phyloP scores from a whole-genome alignment of 495 filamentous ascomycete genomes.

The Amorphotheca resinae region DNA sequence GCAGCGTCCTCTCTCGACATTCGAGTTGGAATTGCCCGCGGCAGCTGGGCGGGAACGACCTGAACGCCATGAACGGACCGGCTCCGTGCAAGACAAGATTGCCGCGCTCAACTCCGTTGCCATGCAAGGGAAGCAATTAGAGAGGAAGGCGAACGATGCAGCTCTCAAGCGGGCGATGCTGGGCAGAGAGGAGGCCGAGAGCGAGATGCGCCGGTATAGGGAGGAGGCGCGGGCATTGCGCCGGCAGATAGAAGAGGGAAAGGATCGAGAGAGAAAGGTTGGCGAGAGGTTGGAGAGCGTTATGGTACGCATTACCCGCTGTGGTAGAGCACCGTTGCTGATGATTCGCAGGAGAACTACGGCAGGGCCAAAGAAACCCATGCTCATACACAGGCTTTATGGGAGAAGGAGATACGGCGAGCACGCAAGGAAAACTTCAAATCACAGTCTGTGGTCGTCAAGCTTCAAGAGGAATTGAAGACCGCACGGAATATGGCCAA shows the following conservation, averaged over 20 bases:
- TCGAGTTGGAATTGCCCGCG: slow-evolving; percentile 11
- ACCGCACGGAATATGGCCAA: slow-evolving; percentile 42
- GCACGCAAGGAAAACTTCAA: slow-evolving; percentile 81
- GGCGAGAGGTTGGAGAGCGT: slow-evolving; percentile 66
- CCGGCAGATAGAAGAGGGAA: slow-evolving; percentile 53
- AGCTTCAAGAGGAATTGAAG: slow-evolving; percentile 75
- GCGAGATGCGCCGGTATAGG: slow-evolving; percentile 46
- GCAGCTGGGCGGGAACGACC: slow-evolving; percentile 2
- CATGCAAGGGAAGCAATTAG: slow-evolving; percentile 47
- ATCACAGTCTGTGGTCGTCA: slow-evolving; percentile 60
- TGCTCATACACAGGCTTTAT: slow-evolving; percentile 56
- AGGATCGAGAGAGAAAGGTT: slow-evolving; percentile 58
- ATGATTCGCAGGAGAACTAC: slow-evolving; percentile 50
- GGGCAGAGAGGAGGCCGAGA: slow-evolving; percentile 73
- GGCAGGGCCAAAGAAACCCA: slow-evolving; percentile 63
- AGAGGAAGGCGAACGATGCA: slow-evolving; percentile 50
- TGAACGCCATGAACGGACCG: slow-evolving; percentile 42
- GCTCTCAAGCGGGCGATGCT: slow-evolving; percentile 70
- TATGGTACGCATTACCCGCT: slow-evolving; percentile 38
- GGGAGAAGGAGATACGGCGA: slow-evolving; percentile 74
- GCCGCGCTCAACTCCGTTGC: slow-evolving; percentile 67
- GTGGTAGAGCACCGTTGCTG: background rate
- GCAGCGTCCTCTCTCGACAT: slow-evolving; percentile 30
- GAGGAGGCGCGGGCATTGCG: slow-evolving; percentile 43
- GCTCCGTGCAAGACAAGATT: slow-evolving; percentile 70